phyloP scores from a whole-genome alignment of 2,329 filamentous ascomycete genomes.

The Cladobotryum mycophilum region DNA sequence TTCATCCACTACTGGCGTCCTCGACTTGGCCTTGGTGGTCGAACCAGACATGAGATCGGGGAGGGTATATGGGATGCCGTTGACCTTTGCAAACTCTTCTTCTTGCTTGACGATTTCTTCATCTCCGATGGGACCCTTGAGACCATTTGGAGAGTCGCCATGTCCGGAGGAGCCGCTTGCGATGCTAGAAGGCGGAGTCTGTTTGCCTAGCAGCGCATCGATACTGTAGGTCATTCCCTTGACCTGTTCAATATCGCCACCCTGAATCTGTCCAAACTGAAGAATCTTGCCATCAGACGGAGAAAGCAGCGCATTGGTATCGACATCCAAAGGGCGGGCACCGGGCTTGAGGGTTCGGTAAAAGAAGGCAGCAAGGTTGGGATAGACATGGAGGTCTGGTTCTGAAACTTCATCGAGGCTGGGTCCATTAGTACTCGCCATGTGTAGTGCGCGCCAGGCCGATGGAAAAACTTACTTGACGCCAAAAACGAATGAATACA shows the following conservation, averaged over 20 bases:
- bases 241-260: slow-evolving; percentile 94
- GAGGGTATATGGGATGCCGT: slow-evolving; percentile 92
- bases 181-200: slow-evolving; percentile 50
- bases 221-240: slow-evolving; percentile 98
- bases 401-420: slow-evolving; percentile 82
- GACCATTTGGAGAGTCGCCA: slow-evolving; percentile 16
- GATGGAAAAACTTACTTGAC: slow-evolving; percentile 51
- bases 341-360: slow-evolving; percentile 92
- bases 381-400: slow-evolving; percentile 79
- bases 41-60: slow-evolving; percentile 79
- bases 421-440: slow-evolving; percentile 16
- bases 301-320: slow-evolving; percentile 72
- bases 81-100: slow-evolving; percentile 88
- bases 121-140: slow-evolving; percentile 36
- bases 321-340: slow-evolving; percentile 73
- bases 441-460: background rate
- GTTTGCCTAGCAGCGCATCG: slow-evolving; percentile 78
- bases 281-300: slow-evolving; percentile 87
- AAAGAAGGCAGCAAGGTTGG: slow-evolving; percentile 94
- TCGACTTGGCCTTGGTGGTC: slow-evolving; percentile 17
- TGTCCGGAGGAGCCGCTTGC: slow-evolving; percentile 27
- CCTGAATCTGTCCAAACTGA: slow-evolving; percentile 85
- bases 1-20: slow-evolving; percentile 59
- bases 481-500: slow-evolving; percentile 88
- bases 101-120: slow-evolving; percentile 69